These are phyloP conservation scores for Coelastrella sp. DNA, from an alignment of 139 green algal species.

Conservation along the genomic window DNA sequence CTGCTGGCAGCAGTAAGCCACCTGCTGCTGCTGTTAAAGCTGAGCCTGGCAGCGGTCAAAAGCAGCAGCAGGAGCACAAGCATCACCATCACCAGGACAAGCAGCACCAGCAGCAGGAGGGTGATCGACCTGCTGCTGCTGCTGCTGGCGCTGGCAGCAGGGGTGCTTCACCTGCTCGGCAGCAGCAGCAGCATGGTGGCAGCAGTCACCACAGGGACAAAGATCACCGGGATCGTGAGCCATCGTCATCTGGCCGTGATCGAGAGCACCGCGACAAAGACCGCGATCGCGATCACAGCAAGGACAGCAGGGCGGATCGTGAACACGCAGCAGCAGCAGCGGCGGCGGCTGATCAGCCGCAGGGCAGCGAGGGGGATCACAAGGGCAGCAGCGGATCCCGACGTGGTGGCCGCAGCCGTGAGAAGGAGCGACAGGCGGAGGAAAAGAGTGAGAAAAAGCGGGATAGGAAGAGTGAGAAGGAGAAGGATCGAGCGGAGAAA, in stretches of 20 bases:
- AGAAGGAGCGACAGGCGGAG: background rate
- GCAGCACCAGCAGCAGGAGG: background rate
- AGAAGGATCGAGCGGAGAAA: background rate
- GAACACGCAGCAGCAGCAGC: background rate
- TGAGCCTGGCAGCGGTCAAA: background rate
- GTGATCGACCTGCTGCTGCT: background rate
- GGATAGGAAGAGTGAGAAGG: background rate
- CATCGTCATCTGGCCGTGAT: background rate
- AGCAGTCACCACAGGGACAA: background rate
- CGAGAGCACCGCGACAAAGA: background rate
- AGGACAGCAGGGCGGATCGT: background rate
- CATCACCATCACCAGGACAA: constrained; percentile 17
- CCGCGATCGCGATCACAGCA: background rate
- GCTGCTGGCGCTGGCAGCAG: constrained; percentile 8
- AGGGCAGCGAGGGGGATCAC: background rate
- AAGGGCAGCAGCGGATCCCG: background rate
- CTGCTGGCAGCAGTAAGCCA: background rate
- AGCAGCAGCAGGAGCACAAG: constrained; percentile 2
- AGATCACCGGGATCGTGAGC: background rate
- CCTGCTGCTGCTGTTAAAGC: background rate
- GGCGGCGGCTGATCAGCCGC: background rate
- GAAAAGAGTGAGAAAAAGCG: constrained; percentile 2
- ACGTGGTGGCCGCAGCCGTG: background rate
- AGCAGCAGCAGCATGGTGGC: constrained; percentile 12
- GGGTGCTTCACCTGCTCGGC: constrained; percentile 4